Evolutionary conservation across 2,329 filamentous ascomycete species (phyloP).

Genomic region (Parastagonospora avenae): DNA sequence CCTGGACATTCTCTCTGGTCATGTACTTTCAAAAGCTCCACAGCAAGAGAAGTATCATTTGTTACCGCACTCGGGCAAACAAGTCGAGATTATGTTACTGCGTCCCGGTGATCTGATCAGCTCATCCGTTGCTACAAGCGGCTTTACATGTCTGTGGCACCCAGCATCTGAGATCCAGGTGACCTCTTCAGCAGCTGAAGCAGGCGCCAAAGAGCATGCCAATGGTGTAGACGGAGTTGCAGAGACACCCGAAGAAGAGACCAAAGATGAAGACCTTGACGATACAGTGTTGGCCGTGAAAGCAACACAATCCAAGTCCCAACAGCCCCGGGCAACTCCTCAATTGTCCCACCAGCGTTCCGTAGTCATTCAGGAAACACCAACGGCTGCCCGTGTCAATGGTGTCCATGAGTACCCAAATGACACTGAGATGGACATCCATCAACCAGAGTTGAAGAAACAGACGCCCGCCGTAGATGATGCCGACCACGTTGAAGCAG

Average conservation of each 20-base stretch:
- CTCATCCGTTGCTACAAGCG: conserved; percentile 7
- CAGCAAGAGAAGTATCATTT: conserved; percentile 24
- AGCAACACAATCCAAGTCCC: conserved; percentile 14
- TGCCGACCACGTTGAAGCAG: neutral
- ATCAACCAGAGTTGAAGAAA: neutral
- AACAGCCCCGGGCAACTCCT: conserved; percentile 27
- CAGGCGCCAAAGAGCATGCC: conserved; percentile 34
- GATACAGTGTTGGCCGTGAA: conserved; percentile 22
- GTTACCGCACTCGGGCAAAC: conserved; percentile 14
- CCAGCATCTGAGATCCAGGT: neutral
- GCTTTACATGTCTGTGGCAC: conserved; percentile 22
- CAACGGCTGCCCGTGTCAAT: conserved; percentile 25
- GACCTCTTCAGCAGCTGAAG: neutral
- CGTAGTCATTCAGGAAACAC: conserved; percentile 41
- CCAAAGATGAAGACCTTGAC: conserved; percentile 34
- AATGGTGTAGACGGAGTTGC: conserved; percentile 12
- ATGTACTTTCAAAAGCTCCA: conserved; percentile 2
- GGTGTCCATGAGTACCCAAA: neutral
- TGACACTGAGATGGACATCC: conserved; percentile 1
- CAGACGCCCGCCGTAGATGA: neutral
- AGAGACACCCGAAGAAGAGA: conserved; percentile 20
- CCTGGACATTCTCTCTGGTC: conserved; percentile 23
- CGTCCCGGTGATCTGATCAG: conserved; percentile 32
- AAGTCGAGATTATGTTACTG: conserved; percentile 34
- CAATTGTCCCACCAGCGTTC: conserved; percentile 27